Conservation (phyloP, 345 rosid genomes). For the Populus deltoides region DNA sequence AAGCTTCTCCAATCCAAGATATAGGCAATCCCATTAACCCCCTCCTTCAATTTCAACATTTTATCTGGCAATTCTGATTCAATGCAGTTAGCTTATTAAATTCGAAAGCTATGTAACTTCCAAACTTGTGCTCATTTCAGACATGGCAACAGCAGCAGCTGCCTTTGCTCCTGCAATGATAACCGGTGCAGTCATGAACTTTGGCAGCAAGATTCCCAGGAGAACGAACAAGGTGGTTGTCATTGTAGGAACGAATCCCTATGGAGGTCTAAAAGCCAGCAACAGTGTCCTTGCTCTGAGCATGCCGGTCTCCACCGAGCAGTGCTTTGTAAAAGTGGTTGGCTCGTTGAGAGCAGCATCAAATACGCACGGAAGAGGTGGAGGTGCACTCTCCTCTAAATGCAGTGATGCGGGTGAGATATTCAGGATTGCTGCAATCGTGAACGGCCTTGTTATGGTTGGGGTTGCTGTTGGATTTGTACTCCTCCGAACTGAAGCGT, state of each 20-base stretch:
- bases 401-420: slow-evolving; percentile 38
- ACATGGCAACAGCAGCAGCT: slow-evolving; percentile 27
- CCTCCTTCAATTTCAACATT: not conserved
- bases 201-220: slow-evolving; percentile 10
- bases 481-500: slow-evolving; percentile 53
- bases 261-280: slow-evolving; percentile 49
- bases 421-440: slow-evolving; percentile 53
- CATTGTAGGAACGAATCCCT: slow-evolving; percentile 43
- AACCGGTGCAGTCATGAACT: slow-evolving; percentile 19
- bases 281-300: slow-evolving; percentile 40
- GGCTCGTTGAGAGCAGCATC: slow-evolving; percentile 38
- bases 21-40: not conserved
- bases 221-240: slow-evolving; percentile 18
- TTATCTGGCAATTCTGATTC: not conserved
- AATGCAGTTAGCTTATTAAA: not conserved
- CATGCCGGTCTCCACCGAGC: slow-evolving; percentile 29
- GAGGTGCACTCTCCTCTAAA: slow-evolving; percentile 39
- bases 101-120: too few relatives aligned
- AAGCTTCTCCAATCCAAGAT: not conserved
- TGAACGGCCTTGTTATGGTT: slow-evolving; percentile 54
- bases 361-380: slow-evolving; percentile 26
- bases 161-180: slow-evolving; percentile 14
- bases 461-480: slow-evolving; percentile 66
- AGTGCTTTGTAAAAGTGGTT: slow-evolving; percentile 42
- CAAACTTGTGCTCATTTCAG: not conserved